These are phyloP conservation scores for Atkinsonella hypoxylon DNA, from an alignment of 2,329 filamentous ascomycete genomes.

Conservation along the genomic window DNA sequence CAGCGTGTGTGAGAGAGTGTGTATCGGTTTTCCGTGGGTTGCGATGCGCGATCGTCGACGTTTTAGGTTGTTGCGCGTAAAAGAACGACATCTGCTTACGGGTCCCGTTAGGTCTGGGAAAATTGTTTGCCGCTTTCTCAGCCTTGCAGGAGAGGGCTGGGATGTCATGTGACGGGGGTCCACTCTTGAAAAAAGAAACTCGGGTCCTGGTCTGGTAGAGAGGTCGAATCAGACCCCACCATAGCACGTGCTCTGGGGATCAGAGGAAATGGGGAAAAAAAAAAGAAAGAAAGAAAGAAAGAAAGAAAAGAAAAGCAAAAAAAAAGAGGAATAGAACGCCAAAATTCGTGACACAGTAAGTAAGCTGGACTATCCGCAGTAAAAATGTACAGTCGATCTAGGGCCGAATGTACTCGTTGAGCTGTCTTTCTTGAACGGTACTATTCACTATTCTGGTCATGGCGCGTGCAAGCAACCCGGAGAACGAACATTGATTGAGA, in stretches of 20 bases:
- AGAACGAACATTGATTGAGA: too few relatives aligned
- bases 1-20: not conserved
- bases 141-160: too few relatives aligned
- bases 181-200: not conserved
- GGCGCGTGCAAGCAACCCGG: too few relatives aligned
- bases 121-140: not conserved
- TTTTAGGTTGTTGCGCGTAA: conserved; percentile 1
- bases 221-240: not conserved
- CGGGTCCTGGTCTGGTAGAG: too few relatives aligned
- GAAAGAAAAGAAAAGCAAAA: too few relatives aligned
- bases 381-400: too few relatives aligned
- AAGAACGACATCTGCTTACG: not conserved
- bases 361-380: too few relatives aligned
- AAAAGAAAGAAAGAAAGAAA: not conserved
- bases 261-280: not conserved
- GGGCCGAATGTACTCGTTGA: too few relatives aligned
- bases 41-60: conserved; percentile 1
- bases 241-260: not conserved
- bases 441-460: too few relatives aligned
- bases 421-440: too few relatives aligned
- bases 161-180: conserved; percentile 1
- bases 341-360: too few relatives aligned
- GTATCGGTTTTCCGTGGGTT: not conserved
- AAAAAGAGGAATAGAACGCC: too few relatives aligned
- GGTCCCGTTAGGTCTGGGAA: not conserved